A percentile compares a stretch with the other conserved stretches of the same genome.
Evolutionary conservation across 208 protist species (phyloP).

Genomic region (Leishmania turanica): DNA sequence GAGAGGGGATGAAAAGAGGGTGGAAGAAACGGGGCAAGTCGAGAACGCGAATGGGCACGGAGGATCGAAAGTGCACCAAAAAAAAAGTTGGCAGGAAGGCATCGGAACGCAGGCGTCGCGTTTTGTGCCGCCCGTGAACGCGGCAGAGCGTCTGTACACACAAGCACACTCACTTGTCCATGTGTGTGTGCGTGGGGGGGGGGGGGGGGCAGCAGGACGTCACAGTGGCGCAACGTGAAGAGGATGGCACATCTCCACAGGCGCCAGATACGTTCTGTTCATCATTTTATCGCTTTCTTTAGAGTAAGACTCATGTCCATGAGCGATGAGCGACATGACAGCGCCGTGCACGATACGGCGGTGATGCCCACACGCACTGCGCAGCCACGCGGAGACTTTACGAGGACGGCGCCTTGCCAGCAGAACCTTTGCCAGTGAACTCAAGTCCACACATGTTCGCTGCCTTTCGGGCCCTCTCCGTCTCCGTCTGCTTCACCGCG

Average conservation of each 20-base stretch:
- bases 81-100: neutral
- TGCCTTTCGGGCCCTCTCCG: conserved; percentile 75
- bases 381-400: neutral
- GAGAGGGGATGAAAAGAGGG: neutral
- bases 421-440: conserved; percentile 67
- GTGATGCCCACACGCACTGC: neutral
- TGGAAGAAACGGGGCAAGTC: neutral
- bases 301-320: neutral
- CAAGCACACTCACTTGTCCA: neutral
- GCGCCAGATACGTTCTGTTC: neutral
- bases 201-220: neutral
- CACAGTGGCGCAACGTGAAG: neutral
- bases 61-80: neutral
- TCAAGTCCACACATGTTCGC: conserved; percentile 84
- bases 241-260: neutral
- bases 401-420: conserved; percentile 15
- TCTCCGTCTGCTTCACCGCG: conserved; percentile 85
- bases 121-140: neutral
- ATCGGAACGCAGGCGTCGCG: neutral
- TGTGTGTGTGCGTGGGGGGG: neutral
- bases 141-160: neutral
- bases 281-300: neutral
- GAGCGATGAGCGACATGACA: neutral
- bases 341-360: neutral
- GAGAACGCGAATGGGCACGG: neutral